Conservation (phyloP, 2,329 filamentous ascomycete genomes). For the Aspergillus proliferans region DNA sequence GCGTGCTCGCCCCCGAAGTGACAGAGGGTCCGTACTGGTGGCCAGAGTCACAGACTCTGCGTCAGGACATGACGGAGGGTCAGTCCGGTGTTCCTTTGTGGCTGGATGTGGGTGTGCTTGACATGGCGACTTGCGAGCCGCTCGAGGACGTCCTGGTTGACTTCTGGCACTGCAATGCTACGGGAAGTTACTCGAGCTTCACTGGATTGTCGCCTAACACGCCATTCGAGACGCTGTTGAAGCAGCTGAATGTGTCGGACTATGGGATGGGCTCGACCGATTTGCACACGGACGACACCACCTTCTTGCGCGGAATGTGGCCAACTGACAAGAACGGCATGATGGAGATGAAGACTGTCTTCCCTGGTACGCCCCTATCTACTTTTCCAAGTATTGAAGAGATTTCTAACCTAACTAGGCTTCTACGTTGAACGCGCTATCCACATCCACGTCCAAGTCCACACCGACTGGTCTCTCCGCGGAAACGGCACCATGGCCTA, state of each 20-base stretch:
- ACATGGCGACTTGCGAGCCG: constrained; percentile 38
- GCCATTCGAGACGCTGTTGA: constrained; percentile 21
- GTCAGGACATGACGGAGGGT: constrained; percentile 34
- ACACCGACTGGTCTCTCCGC: constrained; percentile 25
- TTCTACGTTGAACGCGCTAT: constrained; percentile 39
- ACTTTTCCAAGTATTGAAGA: not conserved
- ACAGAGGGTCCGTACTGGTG: constrained; percentile 33
- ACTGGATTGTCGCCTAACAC: constrained; percentile 24
- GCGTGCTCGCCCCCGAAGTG: constrained; percentile 34
- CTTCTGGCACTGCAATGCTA: constrained; percentile 42
- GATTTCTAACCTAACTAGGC: constrained; percentile 17
- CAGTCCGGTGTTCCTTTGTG: constrained; percentile 34
- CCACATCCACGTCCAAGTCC: constrained; percentile 45
- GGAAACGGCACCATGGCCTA: constrained; percentile 22
- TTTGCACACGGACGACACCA: constrained; percentile 24
- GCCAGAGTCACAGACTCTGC: constrained; percentile 31
- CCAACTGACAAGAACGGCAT: constrained; percentile 41
- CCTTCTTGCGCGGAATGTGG: constrained; percentile 44
- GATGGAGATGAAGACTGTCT: constrained; percentile 40
- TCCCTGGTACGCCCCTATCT: constrained; percentile 25
- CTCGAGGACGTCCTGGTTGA: constrained; percentile 31
- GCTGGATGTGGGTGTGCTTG: constrained; percentile 38
- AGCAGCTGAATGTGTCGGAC: constrained; percentile 24
- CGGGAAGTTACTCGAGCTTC: constrained; percentile 32
- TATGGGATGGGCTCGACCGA: constrained; percentile 10